Evolutionary conservation across 768 basidiomycete species (phyloP), one percentile per base, ranked within the genome.

Genomic region (Xerocomellus dryophilus): DNA sequence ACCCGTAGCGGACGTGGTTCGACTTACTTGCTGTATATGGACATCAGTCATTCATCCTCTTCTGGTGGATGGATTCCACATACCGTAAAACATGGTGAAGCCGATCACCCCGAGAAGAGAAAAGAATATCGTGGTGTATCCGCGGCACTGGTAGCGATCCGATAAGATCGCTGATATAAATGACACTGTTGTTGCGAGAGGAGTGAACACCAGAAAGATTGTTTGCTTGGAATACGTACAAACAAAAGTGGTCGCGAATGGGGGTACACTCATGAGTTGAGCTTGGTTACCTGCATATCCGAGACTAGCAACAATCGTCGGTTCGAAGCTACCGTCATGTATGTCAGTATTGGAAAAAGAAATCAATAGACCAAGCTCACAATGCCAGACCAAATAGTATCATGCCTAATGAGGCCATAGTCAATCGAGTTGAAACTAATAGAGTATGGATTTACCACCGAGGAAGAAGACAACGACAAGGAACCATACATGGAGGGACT

Each of bases 241-340:
- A 25, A 74, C 63, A 61, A 80, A 81, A n/a, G 79, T 75, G 6
- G 48, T 56, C 2, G 75, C 78, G 45, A 76, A 82, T 4, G 82
- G 82, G 12, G 52, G 74, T 63, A 32, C 75, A 66, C 1, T 83
- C 76, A 84, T 82, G 1, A 88, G 72, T 60, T 86, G 84, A 2
- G 83, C 79, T n/a, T 72, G 65, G 29, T 77, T 72, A 0, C 78
- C 75, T 2, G 75, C 74, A 62, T 79, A 85, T 27, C 85, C 85
- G 2, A 88, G 76, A 7, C 76, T 72, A 35, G 79, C 72, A 4
- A 91, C 81, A 68, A 92, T 88, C 6, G 84, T 42, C 8, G 89
- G 89, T 7, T 81, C 73, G 69, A 92, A 92, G 63, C 88, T 82
- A 35, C 49, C 59, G 68, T 57, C 48, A 49, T 18, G 17, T 9